Conservation (phyloP, 352 stramenopile genomes). For the Pythium graminicola region DNA sequence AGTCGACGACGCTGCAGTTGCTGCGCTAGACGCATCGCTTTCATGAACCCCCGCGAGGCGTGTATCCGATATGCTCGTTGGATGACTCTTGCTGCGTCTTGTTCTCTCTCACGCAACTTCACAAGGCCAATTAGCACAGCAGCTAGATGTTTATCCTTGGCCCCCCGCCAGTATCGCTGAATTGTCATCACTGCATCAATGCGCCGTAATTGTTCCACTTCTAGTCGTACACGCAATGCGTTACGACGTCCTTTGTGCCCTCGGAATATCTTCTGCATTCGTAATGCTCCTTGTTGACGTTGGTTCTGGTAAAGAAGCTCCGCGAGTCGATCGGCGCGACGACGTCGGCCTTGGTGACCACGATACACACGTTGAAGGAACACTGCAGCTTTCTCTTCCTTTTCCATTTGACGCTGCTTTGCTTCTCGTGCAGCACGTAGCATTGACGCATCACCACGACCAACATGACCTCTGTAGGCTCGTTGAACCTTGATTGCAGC, state of each 20-base stretch:
- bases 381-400: conserved; percentile 34
- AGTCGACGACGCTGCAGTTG: conserved; percentile 36
- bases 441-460: conserved; percentile 42
- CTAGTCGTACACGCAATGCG: conserved; percentile 29
- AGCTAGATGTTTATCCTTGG: conserved; percentile 69
- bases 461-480: conserved; percentile 55
- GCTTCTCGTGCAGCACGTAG: conserved; percentile 42
- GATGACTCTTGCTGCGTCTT: conserved; percentile 48
- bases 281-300: conserved; percentile 39
- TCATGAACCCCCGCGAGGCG: conserved; percentile 51
- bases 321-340: conserved; percentile 36
- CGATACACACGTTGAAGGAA: conserved; percentile 79
- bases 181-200: conserved; percentile 63
- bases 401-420: conserved; percentile 33
- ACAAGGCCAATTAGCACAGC: conserved; percentile 64
- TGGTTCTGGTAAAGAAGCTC: conserved; percentile 45
- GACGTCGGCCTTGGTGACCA: conserved; percentile 47
- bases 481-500: conserved; percentile 67
- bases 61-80: conserved; percentile 59
- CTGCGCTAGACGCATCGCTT: conserved; percentile 47
- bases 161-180: conserved; percentile 66
- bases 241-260: conserved; percentile 43
- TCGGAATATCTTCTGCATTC: conserved; percentile 72
- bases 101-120: conserved; percentile 53
- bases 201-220: conserved; percentile 32